Conservation (phyloP, 306 rosid genomes). For the Vigna mungo region DNA sequence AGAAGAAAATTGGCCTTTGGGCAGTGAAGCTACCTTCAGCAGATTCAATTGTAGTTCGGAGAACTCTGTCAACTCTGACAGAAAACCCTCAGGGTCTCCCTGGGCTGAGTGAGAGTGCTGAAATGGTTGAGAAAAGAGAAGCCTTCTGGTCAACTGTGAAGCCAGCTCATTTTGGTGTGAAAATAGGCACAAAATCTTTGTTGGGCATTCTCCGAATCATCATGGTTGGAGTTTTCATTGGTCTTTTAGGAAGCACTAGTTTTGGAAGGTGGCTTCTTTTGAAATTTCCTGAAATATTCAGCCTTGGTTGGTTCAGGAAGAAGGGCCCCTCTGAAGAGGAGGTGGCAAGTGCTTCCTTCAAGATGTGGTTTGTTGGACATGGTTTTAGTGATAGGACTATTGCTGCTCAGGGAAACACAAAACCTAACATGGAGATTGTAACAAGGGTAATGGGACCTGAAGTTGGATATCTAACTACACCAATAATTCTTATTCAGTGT, state of each 20-base stretch:
- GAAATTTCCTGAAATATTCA: conserved; percentile 76
- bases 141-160: conserved; percentile 81
- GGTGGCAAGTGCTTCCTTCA: conserved; percentile 78
- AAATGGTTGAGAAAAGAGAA: conserved; percentile 58
- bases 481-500: conserved; percentile 82
- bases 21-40: conserved; percentile 87
- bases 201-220: conserved; percentile 60
- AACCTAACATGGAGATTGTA: conserved; percentile 79
- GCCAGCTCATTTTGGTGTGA: conserved; percentile 90
- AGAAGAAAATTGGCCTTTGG: conserved; percentile 75
- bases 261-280: conserved; percentile 82
- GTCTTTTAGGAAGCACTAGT: conserved; percentile 61
- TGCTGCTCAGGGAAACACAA: conserved; percentile 52
- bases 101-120: conserved; percentile 64
- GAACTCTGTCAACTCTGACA: conserved; percentile 70
- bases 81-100: conserved; percentile 75
- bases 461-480: conserved; percentile 84
- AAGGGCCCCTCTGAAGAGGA: conserved; percentile 85
- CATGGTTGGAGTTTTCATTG: conserved; percentile 63
- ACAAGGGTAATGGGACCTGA: conserved; percentile 94
- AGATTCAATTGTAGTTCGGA: conserved; percentile 76
- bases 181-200: conserved; percentile 73
- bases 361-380: conserved; percentile 89
- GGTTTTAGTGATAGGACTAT: conserved; percentile 60
- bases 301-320: conserved; percentile 81